Evolutionary conservation across 2,329 filamentous ascomycete species (phyloP), one percentile per base, ranked within the genome.

Genomic region (Dendrostoma leiphaemia): DNA sequence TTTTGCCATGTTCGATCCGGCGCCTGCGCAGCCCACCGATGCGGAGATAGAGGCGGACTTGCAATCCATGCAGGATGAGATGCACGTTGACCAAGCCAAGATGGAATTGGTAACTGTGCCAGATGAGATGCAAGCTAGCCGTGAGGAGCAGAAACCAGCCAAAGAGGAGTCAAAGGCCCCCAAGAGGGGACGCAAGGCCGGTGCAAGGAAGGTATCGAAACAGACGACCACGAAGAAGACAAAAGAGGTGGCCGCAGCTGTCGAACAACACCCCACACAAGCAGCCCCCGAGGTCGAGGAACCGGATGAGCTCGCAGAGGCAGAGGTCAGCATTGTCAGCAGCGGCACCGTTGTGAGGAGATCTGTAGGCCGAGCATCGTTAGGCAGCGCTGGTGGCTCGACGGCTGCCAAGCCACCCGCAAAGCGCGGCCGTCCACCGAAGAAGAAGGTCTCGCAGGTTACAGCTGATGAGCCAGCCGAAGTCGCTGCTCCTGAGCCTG

Each of bases 141-240:
- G 24, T 15, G 21, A 63, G 21, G 60, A 67, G 23, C 26, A 24
- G 9, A 21, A 43, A 15, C 28, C 19, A 5, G 60, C 63, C 23
- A 56, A 65, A 8, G 73, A 77, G 37, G 62, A 69, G n/a, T 60
- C 79, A 0, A 67, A 71, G 4, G 69, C 78, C 10, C 73, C 78
- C 4, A 83, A 83, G 67, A 83, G 81, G 64, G 78, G 76, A 24
- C 77, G 77, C 46, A 83, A 83, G 61, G 65, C 76, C 6, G 75
- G 68, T n/a, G 68, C 73, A 3, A 74, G 75, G 41, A 84, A 83
- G 59, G 72, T 61, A 0, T 80, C 80, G 0, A 82, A 81, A 64
- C 77, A 80, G 59, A 52, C 32, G 13, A 37, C 31, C 10, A 73
- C 73, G 9, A 78, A 77, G 62, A 80, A 78, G 61, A 54, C 67